Percentiles rank a stretch among this genome's conserved stretches.
Conservation (phyloP, 2,329 filamentous ascomycete species). For the Fusarium transvaalense region DNA sequence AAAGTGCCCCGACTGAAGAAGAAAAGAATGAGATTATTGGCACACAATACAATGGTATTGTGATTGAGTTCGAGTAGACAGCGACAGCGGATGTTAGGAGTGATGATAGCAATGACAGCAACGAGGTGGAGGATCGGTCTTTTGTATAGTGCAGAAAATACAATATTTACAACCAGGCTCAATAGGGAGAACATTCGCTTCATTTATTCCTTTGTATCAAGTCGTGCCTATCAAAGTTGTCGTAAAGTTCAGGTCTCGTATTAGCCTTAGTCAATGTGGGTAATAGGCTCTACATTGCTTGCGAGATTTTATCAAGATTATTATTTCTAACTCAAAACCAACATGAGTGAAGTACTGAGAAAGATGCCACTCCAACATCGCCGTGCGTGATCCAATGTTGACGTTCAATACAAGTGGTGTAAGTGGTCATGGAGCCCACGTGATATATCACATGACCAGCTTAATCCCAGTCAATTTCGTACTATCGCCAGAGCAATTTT, state of each 20-base stretch:
- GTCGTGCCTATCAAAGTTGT: too few relatives aligned
- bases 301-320: neutral
- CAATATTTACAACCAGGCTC: too few relatives aligned
- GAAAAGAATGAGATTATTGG: neutral
- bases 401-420: too few relatives aligned
- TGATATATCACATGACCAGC: conserved; percentile 32
- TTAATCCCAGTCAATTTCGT: too few relatives aligned
- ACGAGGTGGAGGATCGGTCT: neutral
- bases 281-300: neutral
- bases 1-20: neutral
- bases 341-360: too few relatives aligned
- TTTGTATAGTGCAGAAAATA: too few relatives aligned
- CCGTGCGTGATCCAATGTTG: too few relatives aligned
- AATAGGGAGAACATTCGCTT: too few relatives aligned
- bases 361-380: too few relatives aligned
- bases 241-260: neutral
- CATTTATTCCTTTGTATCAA: too few relatives aligned
- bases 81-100: neutral
- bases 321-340: too few relatives aligned
- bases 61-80: neutral
- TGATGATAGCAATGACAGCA: rapidly evolving
- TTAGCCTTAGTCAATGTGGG: neutral
- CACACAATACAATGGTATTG: conserved; percentile 6
- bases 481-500: conserved; percentile 8
- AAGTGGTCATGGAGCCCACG: neutral